Conservation (phyloP, 2,329 filamentous ascomycete genomes). For the Colletotrichum sp. region DNA sequence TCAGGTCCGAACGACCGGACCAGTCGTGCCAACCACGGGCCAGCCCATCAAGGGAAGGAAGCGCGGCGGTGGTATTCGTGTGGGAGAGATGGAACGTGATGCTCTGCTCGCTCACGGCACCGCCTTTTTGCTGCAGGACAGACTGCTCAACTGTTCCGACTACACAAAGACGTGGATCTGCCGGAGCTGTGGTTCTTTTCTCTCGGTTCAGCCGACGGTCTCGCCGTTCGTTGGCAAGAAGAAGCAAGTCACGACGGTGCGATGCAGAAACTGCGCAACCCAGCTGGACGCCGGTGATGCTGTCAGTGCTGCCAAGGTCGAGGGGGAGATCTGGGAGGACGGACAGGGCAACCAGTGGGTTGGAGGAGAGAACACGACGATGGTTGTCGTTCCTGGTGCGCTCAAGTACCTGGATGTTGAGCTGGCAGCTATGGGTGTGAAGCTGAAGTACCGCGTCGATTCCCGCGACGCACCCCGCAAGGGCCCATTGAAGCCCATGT, state of each 20-base stretch:
- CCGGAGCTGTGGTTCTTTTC: slow-evolving; percentile 85
- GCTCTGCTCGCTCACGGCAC: slow-evolving; percentile 93
- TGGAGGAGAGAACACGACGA: slow-evolving; percentile 88
- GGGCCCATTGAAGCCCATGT: slow-evolving; percentile 50
- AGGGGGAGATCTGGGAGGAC: slow-evolving; percentile 90
- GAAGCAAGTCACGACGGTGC: slow-evolving; percentile 70
- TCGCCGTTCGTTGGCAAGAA: slow-evolving; percentile 69
- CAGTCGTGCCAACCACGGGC: slow-evolving; percentile 86
- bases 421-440: slow-evolving; percentile 93
- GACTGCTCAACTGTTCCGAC: slow-evolving; percentile 96
- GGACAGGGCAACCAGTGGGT: slow-evolving; percentile 83
- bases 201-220: slow-evolving; percentile 84
- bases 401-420: slow-evolving; percentile 94
- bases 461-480: slow-evolving; percentile 69
- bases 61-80: slow-evolving; percentile 96
- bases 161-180: slow-evolving; percentile 91
- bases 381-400: slow-evolving; percentile 92
- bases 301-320: slow-evolving; percentile 57
- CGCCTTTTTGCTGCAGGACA: slow-evolving; percentile 92
- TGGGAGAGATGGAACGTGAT: slow-evolving; percentile 99
- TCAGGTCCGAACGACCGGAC: slow-evolving; percentile 95
- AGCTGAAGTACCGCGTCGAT: slow-evolving; percentile 79
- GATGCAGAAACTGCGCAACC: slow-evolving; percentile 80
- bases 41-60: slow-evolving; percentile 98
- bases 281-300: slow-evolving; percentile 63